A percentile compares a stretch with the other conserved stretches of the same genome.
Evolutionary conservation across 2,329 filamentous ascomycete genomes (phyloP).

Genomic region (Colletotrichum gigasporum): DNA sequence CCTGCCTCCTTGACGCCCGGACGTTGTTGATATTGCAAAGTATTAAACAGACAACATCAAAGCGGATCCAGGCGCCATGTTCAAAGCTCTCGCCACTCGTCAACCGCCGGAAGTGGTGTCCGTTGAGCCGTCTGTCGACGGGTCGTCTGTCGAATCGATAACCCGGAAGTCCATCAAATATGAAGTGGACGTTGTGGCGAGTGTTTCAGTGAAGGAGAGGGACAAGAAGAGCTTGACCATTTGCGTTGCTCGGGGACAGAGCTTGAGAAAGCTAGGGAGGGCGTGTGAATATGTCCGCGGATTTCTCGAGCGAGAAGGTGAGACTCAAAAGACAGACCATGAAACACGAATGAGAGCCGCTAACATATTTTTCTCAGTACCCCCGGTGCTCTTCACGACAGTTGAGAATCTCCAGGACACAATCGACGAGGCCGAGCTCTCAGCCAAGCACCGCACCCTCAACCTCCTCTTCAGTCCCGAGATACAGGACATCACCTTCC

Average conservation of each 20-base stretch:
- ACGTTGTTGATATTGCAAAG: too few species aligned
- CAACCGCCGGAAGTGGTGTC: too few species aligned
- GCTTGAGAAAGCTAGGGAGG: background rate
- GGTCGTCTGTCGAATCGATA: too few species aligned
- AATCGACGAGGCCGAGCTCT: constrained; percentile 7
- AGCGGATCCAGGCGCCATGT: too few species aligned
- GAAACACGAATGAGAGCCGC: background rate
- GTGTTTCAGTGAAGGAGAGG: background rate
- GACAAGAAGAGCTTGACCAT: background rate
- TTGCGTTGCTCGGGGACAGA: background rate
- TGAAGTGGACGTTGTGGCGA: background rate
- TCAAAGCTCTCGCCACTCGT: too few species aligned
- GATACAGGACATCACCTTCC: constrained; percentile 7
- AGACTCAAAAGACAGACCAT: background rate
- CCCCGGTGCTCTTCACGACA: background rate
- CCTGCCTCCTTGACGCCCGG: too few species aligned
- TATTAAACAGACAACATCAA: too few species aligned
- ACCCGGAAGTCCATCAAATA: background rate
- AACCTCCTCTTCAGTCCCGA: constrained; percentile 13
- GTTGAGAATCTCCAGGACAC: constrained; percentile 12
- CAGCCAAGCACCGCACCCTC: background rate
- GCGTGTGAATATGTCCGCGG: background rate
- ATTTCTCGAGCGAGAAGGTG: background rate
- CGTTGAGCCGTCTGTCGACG: too few species aligned
- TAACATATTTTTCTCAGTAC: background rate